Percentiles rank a stretch among this genome's conserved stretches.
Conservation (phyloP, 73 alveolate genomes). For the Paramecium sonneborni region DNA sequence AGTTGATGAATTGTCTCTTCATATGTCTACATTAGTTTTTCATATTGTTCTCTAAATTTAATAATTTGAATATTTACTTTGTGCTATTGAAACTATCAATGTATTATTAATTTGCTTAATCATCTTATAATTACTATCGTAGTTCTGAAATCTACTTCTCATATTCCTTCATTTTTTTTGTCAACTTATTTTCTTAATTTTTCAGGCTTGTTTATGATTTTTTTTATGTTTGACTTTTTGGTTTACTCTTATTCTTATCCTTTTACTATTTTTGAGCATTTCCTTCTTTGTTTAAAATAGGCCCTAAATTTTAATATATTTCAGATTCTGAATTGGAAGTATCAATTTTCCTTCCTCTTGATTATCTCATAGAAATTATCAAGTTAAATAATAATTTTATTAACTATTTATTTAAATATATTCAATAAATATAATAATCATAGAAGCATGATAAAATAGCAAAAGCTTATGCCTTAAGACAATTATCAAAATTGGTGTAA, state of each 20-base stretch:
- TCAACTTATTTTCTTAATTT: constrained; percentile 14
- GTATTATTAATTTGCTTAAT: background rate
- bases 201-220: background rate
- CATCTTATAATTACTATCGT: constrained; percentile 11
- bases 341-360: constrained; percentile 27
- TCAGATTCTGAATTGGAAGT: constrained; percentile 40
- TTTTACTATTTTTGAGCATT: background rate
- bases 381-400: background rate
- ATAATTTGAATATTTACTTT: constrained; percentile 11
- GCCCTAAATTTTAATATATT: background rate
- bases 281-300: background rate
- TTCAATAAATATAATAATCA: background rate
- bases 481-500: background rate
- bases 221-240: background rate
- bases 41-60: constrained; percentile 23
- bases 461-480: background rate
- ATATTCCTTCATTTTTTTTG: constrained; percentile 46
- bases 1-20: constrained; percentile 34
- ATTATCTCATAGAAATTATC: background rate
- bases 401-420: background rate
- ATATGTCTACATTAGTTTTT: constrained; percentile 13
- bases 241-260: background rate
- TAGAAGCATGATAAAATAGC: background rate
- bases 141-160: constrained; percentile 18
- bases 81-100: constrained; percentile 13